Evolutionary conservation across 2,329 filamentous ascomycete genomes (phyloP), one percentile per base, ranked within the genome.

Genomic region (Xylariaceae sp.): DNA sequence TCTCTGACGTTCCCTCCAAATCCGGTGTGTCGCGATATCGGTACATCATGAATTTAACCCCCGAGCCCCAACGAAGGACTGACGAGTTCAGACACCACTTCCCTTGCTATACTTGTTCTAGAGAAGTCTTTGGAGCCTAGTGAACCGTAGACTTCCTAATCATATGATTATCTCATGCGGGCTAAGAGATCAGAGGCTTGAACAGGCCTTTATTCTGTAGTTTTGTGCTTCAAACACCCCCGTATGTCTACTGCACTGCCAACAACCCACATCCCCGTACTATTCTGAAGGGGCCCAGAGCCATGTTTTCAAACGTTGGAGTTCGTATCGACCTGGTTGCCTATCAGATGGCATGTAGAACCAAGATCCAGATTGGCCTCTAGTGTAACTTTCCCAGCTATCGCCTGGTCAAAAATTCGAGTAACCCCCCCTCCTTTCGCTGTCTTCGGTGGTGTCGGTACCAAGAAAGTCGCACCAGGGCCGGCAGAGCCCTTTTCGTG

Each of bases 281-380:
- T 39, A 45, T 39, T 29, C 34, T 26, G 23, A 53, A 40, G 23
- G 49, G 41, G 29, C 50, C 58, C 54, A 61, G 58, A 51, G 58
- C 58, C 58, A 58, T 58, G 51, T 55, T 52, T 53, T 47, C 23
- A 26, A 29, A 21, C 9, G 36, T 58, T 44, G n/a, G 24, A 50
- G 40, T 47, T 56, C 52, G 46, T 56, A 48, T 46, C 37, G 21
- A 46, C 52, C 36, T 43, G n/a, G 33, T n/a, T 26, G 17, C 28
- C n/a, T n/a, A n/a, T 33, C 40, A 17, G 31, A 47, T 43, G n/a
- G 34, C 16, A 33, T 50, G 24, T 26, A 49, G n/a, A 49, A 11
- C 16, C 17, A 55, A 33, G 41, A 33, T 23, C 41, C 34, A 26
- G 31, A 28, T 48, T 45, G 26, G 34, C 34, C 34, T 48, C 29